Conservation (phyloP, 129 eudicot genomes). For the Flaveria ramosissima region DNA sequence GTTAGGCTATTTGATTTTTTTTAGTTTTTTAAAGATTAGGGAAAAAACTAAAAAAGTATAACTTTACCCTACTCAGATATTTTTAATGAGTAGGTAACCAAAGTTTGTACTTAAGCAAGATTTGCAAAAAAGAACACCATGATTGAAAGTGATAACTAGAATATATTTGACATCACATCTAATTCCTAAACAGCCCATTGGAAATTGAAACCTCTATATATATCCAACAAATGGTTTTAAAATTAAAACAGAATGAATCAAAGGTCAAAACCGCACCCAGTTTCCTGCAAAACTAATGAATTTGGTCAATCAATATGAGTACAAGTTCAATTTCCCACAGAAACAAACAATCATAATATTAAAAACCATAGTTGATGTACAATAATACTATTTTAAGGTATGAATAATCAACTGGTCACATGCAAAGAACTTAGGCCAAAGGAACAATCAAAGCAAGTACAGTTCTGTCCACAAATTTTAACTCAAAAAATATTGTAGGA, state of each 20-base stretch:
- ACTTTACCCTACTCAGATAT: background rate
- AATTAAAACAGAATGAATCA: background rate
- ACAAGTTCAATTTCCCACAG: constrained; percentile 36
- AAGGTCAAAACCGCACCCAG: constrained; percentile 44
- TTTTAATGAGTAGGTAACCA: constrained; percentile 14
- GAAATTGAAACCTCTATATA: constrained; percentile 29
- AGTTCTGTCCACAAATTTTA: constrained; percentile 22
- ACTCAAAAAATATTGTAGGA: background rate
- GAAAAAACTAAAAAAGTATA: too few species aligned
- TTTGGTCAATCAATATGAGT: constrained; percentile 35
- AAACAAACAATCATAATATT: constrained; percentile 16
- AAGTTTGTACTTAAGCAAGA: constrained; percentile 17
- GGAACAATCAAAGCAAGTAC: constrained; percentile 28
- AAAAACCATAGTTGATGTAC: constrained; percentile 35
- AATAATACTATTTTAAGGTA: constrained; percentile 9
- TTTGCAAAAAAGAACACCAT: constrained; percentile 1
- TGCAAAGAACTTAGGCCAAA: constrained; percentile 31
- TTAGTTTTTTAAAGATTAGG: too few species aligned
- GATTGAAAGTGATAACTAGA: constrained; percentile 27
- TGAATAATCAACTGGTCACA: constrained; percentile 24
- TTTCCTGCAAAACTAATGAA: constrained; percentile 30
- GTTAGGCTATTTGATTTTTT: too few species aligned
- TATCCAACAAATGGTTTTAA: constrained; percentile 23
- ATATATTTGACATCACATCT: constrained; percentile 20
- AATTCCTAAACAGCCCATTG: constrained; percentile 35